Base-by-base conservation (phyloP, 1,284 basidiomycete species). In the Ceratorhiza oryzae-sativae region DNA sequence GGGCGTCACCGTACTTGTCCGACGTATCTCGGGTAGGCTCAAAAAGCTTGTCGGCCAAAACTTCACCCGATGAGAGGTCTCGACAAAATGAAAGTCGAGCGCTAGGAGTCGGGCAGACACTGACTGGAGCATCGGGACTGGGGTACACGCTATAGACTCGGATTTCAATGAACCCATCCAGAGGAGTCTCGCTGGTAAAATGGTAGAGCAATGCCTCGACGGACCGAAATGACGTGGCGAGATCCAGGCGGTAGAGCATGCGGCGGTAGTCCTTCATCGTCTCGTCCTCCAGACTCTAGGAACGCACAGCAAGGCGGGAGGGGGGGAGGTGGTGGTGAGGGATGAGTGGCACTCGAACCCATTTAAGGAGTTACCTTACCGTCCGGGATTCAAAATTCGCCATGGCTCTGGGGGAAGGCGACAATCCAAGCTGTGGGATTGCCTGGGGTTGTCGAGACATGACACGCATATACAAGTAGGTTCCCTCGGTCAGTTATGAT, bases 381-480 rank as follows among this genome's bases (percentile, higher is more conserved):
- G 34, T 25, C 55, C 65, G 49, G 15, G 65, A 51, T 8, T 56
- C 53, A 30, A 46, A 20, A 36, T 45, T 27, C 25, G 63, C 63
- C 60, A 62, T 49, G n/a, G 42, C 30, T 15, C 45, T 62, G 45
- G 45, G 36, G 39, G 51, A 20, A 15, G 42, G 20, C 27, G 49
- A 41, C 36, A 41, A 68, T 55, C 51, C 36, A 68, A 53, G 39
- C 12, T 68, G 65, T 27, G 51, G 65, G 65, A 56, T 68, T 67
- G 23, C 34, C 48, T 32, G 49, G 51, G 62, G 27, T 41, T 53
- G 36, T 51, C n/a, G n/a, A 34, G 46, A 65, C 62, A 53, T 46
- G 48, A n/a, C 65, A 68, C 65, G 65, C 65, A 68, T 68, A 68
- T 68, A 68, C 65, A n/a, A 68, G 51, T 68, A 27, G 65, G 49